Evolutionary conservation across 139 green algal species (phyloP), one percentile per base, ranked within the genome.

Genomic region (Chlorella sp.): DNA sequence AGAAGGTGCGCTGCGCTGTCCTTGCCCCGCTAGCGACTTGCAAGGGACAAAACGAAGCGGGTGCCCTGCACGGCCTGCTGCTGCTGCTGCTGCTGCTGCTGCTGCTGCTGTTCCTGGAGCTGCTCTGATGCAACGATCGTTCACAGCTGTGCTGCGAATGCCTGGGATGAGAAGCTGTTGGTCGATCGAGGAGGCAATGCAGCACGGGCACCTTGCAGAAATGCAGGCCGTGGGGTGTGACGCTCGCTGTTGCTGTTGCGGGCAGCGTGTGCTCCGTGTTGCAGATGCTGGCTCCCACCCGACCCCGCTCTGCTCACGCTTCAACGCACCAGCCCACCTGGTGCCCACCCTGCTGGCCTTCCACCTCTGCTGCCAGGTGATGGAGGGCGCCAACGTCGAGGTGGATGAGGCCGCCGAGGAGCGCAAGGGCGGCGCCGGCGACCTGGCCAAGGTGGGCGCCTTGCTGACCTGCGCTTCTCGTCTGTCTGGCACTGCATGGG

Each of bases 391-490:
- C 76, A 97, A 97, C 81, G 86, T 84, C 1, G 43, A 85, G 26
- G 94, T 97, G 5, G 94, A 97, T 43, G 93, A 96, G 91, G 64
- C 74, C 16, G 93, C 93, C 40, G 94, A 97, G 90, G 94, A 97
- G 92, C 90, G 93, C 86, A 96, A 96, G 91, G 94, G 94, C 68
- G 94, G 94, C 51, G 91, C 92, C 60, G 87, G 89, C 36, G 80
- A 89, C 38, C 76, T 95, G 2, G 81, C 68, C 72, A 76, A 82
- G 82, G 70, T 64, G 58, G 19, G 72, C 1, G n/a, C 32, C 26
- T 28, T 46, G 36, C 34, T 43, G 34, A 5, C 13, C 36, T 69
- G 62, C n/a, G n/a, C n/a, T n/a, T n/a, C n/a, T n/a, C n/a, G n/a
- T n/a, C n/a, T n/a, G n/a, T n/a, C n/a, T n/a, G n/a, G n/a, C n/a